phyloP scores from a whole-genome alignment of 768 basidiomycete genomes.

The Galerina marginata region DNA sequence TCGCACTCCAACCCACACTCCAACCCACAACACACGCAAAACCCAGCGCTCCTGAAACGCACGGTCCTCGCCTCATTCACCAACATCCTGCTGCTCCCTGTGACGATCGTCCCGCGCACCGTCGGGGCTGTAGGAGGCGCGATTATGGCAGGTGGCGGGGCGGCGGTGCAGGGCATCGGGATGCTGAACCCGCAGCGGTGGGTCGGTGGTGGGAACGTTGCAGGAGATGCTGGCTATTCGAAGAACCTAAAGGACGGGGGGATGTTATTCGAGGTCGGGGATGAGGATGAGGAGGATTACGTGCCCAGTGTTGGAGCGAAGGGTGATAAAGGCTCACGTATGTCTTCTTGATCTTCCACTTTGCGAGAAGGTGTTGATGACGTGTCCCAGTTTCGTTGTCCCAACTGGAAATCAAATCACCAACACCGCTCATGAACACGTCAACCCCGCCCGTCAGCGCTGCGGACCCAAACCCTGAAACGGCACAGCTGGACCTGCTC shows the following conservation, averaged over 20 bases:
- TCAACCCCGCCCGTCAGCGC: neutral
- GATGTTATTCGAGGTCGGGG: constrained; percentile 57
- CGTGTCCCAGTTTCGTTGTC: constrained; percentile 3
- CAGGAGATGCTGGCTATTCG: constrained; percentile 33
- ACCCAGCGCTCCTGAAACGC: constrained; percentile 91
- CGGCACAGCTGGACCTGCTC: constrained; percentile 74
- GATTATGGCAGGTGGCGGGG: constrained; percentile 71
- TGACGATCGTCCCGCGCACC: constrained; percentile 92
- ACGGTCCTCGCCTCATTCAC: constrained; percentile 94
- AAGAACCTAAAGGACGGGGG: constrained; percentile 43
- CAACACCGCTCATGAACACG: constrained; percentile 19
- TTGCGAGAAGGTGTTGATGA: neutral
- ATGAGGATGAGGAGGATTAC: constrained; percentile 33
- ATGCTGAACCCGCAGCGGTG: constrained; percentile 93
- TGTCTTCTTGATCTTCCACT: neutral
- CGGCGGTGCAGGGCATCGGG: constrained; percentile 81
- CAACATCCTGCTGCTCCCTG: constrained; percentile 86
- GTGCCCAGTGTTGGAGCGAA: neutral
- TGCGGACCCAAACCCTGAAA: constrained; percentile 6
- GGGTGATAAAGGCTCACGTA: constrained; percentile 11
- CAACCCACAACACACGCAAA: constrained; percentile 41
- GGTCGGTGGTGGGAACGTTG: constrained; percentile 52
- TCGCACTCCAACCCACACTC: constrained; percentile 52
- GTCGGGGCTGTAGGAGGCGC: constrained; percentile 74
- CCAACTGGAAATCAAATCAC: constrained; percentile 18